These are phyloP conservation scores for Mrakia frigida DNA, from an alignment of 768 basidiomycete genomes.

Conservation along the genomic window DNA sequence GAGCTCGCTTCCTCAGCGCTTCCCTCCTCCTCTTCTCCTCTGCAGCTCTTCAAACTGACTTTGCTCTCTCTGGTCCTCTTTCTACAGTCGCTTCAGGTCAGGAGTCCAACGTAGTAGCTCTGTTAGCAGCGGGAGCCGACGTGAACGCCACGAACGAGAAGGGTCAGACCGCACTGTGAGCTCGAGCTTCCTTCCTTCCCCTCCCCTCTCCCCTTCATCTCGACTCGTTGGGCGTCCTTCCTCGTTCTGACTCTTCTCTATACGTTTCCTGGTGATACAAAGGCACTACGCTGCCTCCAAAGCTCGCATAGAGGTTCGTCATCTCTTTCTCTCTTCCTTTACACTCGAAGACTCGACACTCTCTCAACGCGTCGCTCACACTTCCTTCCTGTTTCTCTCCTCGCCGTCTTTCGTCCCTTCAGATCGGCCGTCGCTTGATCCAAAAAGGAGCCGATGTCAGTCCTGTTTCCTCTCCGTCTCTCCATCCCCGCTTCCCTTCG, in stretches of 20 bases:
- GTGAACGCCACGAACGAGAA: conserved; percentile 43
- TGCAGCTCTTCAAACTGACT: neutral
- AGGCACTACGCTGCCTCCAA: conserved; percentile 94
- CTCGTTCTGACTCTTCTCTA: neutral
- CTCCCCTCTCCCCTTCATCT: neutral
- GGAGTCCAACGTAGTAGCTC: conserved; percentile 40
- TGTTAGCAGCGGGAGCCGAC: conserved; percentile 42
- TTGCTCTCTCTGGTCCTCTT: neutral
- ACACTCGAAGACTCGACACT: conserved; percentile 41
- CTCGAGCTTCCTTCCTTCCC: conserved; percentile 23
- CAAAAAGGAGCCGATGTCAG: conserved; percentile 85
- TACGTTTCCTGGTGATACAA: conserved; percentile 32
- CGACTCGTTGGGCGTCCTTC: neutral
- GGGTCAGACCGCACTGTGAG: conserved; percentile 65
- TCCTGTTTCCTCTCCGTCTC: conserved; percentile 41
- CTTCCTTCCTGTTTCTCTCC: neutral
- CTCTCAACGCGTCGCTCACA: conserved; percentile 9
- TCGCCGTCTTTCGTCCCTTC: neutral
- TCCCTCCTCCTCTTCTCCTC: neutral
- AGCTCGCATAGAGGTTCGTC: conserved; percentile 67
- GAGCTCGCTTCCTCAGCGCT: neutral
- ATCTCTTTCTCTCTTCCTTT: too few species aligned
- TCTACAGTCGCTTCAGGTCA: conserved; percentile 41
- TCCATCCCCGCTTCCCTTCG: conserved; percentile 2
- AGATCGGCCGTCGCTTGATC: conserved; percentile 86